A percentile compares a stretch with the other conserved stretches of the same genome.
Conservation (phyloP, 164 flowering plant species). For the Sextonia rubra region DNA sequence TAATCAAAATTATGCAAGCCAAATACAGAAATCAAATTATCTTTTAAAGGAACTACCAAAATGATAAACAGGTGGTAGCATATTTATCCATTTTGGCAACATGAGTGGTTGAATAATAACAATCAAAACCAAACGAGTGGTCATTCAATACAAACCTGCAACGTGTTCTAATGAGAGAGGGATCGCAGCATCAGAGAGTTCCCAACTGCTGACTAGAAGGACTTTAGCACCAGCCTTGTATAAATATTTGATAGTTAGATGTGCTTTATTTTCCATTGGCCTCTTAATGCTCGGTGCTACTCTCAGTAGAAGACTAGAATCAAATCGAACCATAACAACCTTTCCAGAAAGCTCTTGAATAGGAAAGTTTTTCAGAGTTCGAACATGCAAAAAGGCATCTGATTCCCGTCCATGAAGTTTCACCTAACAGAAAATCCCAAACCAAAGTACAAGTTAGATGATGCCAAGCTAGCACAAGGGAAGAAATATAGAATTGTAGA, state of each 20-base stretch:
- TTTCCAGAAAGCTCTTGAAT: slow-evolving; percentile 51
- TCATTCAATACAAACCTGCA: slow-evolving; percentile 44
- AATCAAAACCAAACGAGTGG: too few species aligned
- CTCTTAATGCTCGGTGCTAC: slow-evolving; percentile 15
- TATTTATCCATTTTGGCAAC: not conserved
- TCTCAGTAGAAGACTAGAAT: slow-evolving; percentile 41
- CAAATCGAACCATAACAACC: slow-evolving; percentile 76
- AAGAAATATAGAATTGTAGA: not conserved
- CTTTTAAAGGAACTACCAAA: not conserved
- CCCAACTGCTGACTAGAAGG: slow-evolving; percentile 57
- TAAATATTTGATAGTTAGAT: slow-evolving; percentile 55
- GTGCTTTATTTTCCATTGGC: slow-evolving; percentile 27
- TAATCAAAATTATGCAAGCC: not conserved
- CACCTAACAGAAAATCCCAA: slow-evolving; percentile 25
- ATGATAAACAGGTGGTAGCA: not conserved
- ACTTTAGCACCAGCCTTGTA: slow-evolving; percentile 64
- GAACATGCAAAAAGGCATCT: slow-evolving; percentile 38
- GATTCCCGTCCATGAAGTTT: slow-evolving; percentile 19
- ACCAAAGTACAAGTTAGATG: not conserved
- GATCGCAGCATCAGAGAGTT: slow-evolving; percentile 16
- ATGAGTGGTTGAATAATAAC: not conserved
- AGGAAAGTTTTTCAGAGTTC: slow-evolving; percentile 58
- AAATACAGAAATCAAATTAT: not conserved
- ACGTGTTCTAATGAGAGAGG: slow-evolving; percentile 29
- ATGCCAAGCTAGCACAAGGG: not conserved